Conservation (phyloP, 1,139 yeast genomes). For the Groenewaldozyma sp. region DNA sequence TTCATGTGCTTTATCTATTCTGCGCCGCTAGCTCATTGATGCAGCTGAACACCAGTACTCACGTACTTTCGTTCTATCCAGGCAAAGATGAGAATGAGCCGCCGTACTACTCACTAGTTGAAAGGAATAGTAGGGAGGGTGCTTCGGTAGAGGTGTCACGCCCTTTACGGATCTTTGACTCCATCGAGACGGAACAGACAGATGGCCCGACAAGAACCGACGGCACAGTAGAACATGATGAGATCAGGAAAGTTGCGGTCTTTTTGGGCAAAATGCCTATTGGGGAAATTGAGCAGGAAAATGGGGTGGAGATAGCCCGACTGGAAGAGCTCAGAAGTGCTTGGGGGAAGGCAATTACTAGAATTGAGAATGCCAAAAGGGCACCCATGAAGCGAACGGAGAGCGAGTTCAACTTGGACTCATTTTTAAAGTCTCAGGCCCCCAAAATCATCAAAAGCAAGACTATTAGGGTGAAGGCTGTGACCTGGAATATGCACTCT, state of each 20-base stretch:
- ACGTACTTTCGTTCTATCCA: slow-evolving; percentile 16
- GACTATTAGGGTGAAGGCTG: slow-evolving; percentile 22
- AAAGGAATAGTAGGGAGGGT: slow-evolving; percentile 13
- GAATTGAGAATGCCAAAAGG: neutral
- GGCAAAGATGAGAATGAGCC: slow-evolving; percentile 12
- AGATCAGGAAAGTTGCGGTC: slow-evolving; percentile 12
- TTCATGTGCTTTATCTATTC: too few relatives aligned
- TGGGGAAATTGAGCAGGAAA: slow-evolving; percentile 19
- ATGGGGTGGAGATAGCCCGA: slow-evolving; percentile 8
- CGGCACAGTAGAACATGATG: slow-evolving; percentile 6
- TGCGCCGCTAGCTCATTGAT: too few relatives aligned
- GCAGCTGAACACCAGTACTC: slow-evolving; percentile 17
- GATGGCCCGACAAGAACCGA: slow-evolving; percentile 1
- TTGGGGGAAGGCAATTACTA: slow-evolving; percentile 21
- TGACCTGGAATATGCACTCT: slow-evolving; percentile 45
- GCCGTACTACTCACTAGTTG: slow-evolving; percentile 18
- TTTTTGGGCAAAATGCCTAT: slow-evolving; percentile 20
- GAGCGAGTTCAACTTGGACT: slow-evolving; percentile 6
- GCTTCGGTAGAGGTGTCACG: neutral
- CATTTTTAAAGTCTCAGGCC: slow-evolving; percentile 2
- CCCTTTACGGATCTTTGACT: slow-evolving; percentile 1
- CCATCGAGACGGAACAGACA: slow-evolving; percentile 3
- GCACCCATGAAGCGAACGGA: slow-evolving; percentile 5
- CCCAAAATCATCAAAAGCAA: slow-evolving; percentile 10
- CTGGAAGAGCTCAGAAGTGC: slow-evolving; percentile 20